Base-by-base conservation (phyloP, 2,329 filamentous ascomycete genomes). In the Penicillium sp. region DNA sequence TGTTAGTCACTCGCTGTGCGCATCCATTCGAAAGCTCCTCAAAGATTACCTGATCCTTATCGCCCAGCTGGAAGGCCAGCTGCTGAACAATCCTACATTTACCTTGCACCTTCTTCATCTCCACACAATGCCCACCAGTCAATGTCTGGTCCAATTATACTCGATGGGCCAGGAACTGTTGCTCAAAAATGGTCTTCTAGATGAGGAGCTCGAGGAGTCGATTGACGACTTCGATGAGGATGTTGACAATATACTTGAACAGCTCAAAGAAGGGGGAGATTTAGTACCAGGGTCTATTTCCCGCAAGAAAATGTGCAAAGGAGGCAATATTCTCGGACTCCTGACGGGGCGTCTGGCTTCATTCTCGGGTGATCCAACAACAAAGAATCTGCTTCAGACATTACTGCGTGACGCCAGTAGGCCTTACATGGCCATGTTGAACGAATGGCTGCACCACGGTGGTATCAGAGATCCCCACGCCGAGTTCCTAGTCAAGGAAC, bases 391-490 rank as follows among this genome's bases (percentile, higher is more conserved):
- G 21, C 82, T 99, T 12, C 94, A 91, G 12, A 89, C 88, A 3
- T 77, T 99, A 29, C 76, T 99, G 42, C 84, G 91, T 55, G 93
- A 97, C 74, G 89, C 93, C 1, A 97, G 93, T 68, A 86, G 89
- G 55, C 94, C 94, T 0, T 99, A 99, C 72, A 97, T 97, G 93
- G 84, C 85, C 42, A 99, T 99, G 94, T 79, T 99, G 60, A 99
- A 99, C 69, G 93, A 97, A 73, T 99, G 94, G 94, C 80, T 99
- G 17, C 94, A 99, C 70, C 93, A 96, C 70, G 94, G 94, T 39
- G 91, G 89, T 49, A 97, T 99, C 74, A 91, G 89, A 69, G 94
- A 99, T 72, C 91, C 93, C 0, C 93, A 97, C 73, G 85, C 88
- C 1, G 94, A 99, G 73, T 99, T 99, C 66, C 78, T 99, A 53